phyloP scores from a whole-genome alignment of 495 filamentous ascomycete genomes.

The Clohesyomyces aquaticus region DNA sequence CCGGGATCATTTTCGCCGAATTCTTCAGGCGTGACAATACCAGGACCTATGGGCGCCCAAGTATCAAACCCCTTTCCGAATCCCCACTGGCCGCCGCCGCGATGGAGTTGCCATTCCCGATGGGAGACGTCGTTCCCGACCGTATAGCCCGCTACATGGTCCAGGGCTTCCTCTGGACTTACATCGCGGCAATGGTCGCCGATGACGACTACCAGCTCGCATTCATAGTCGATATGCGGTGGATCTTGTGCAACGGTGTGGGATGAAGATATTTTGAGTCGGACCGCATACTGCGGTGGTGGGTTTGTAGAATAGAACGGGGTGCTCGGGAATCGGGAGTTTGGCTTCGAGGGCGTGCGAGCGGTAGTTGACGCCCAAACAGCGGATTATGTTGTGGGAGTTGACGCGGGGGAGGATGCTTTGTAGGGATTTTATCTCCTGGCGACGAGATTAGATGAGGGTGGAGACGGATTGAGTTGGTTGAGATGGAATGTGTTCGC shows the following conservation, averaged over 20 bases:
- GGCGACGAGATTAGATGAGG: no score
- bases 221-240: conserved; percentile 78
- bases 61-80: background rate
- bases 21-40: conserved; percentile 49
- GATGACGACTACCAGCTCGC: conserved; percentile 47
- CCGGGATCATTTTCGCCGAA: background rate
- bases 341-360: conserved; percentile 77
- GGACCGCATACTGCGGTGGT: conserved; percentile 35
- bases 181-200: no score
- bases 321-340: conserved; percentile 74
- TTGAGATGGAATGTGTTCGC: no score
- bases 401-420: background rate
- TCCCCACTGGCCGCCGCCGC: background rate
- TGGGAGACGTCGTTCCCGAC: no score
- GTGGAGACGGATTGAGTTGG: no score
- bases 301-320: conserved; percentile 85
- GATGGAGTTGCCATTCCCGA: no score
- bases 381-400: conserved; percentile 57
- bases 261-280: no score
- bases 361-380: conserved; percentile 81
- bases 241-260: conserved; percentile 60
- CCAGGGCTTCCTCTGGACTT: no score
- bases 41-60: background rate
- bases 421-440: no score
- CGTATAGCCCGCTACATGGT: no score